A percentile compares a stretch with the other conserved stretches of the same genome.
Evolutionary conservation across 306 rosid genomes (phyloP).

Genomic region (Malus sieversii): DNA sequence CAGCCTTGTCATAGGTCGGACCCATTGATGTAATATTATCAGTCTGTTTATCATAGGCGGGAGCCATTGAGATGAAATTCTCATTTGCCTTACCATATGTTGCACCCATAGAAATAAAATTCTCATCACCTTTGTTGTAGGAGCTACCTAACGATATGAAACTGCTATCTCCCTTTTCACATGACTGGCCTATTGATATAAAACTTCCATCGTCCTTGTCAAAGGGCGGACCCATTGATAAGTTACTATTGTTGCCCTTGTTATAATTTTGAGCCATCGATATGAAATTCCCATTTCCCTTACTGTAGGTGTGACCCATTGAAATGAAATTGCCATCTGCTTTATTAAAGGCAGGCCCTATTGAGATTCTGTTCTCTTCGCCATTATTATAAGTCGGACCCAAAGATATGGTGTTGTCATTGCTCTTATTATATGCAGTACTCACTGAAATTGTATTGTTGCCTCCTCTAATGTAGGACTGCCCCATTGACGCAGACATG

Average conservation of each 20-base stretch:
- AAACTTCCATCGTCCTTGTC: slow-evolving; percentile 62
- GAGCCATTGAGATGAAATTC: slow-evolving; percentile 50
- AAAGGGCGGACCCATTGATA: slow-evolving; percentile 66
- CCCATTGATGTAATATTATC: slow-evolving; percentile 47
- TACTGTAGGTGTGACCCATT: slow-evolving; percentile 51
- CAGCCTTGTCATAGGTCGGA: slow-evolving; percentile 47
- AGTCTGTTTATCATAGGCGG: slow-evolving; percentile 44
- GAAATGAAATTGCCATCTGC: slow-evolving; percentile 49
- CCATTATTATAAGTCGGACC: slow-evolving; percentile 44
- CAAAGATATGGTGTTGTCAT: slow-evolving; percentile 37
- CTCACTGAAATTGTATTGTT: slow-evolving; percentile 40
- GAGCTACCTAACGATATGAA: slow-evolving; percentile 57
- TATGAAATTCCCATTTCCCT: slow-evolving; percentile 59
- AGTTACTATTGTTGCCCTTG: slow-evolving; percentile 41
- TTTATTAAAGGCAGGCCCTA: slow-evolving; percentile 48
- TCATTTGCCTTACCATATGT: slow-evolving; percentile 51
- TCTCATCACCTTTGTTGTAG: slow-evolving; percentile 55
- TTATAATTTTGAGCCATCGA: slow-evolving; percentile 63
- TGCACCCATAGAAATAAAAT: slow-evolving; percentile 53
- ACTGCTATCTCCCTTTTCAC: slow-evolving; percentile 52
- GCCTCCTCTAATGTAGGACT: slow-evolving; percentile 46
- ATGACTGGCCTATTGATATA: slow-evolving; percentile 70
- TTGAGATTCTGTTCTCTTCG: slow-evolving; percentile 34
- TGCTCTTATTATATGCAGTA: slow-evolving; percentile 43
- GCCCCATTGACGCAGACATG: slow-evolving; percentile 47